A percentile compares a stretch with the other conserved stretches of the same genome.
phyloP scores from a whole-genome alignment of 345 rosid species.

The Eucalyptus sideroxylon region DNA sequence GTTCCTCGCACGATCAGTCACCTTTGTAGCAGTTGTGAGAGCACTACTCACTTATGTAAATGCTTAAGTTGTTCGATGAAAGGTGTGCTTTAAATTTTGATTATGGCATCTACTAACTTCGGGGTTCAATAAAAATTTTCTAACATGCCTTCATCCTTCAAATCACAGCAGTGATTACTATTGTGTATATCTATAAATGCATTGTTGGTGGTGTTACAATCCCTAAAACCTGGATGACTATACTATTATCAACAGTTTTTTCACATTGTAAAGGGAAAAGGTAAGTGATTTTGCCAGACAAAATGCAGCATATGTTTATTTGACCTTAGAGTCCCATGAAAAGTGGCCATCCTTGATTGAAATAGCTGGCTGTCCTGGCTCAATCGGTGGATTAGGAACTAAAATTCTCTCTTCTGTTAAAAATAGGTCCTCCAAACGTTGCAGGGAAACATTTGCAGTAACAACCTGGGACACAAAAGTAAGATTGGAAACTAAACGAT shows the following conservation, averaged over 20 bases:
- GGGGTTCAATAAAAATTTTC: not conserved
- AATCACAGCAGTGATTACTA: not conserved
- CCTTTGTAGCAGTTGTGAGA: not conserved
- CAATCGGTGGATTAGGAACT: conserved; percentile 64
- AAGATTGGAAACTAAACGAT: not conserved
- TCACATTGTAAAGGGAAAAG: not conserved
- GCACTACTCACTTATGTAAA: not conserved
- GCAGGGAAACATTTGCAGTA: conserved; percentile 74
- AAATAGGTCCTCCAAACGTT: conserved; percentile 78
- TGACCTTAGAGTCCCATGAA: conserved; percentile 89
- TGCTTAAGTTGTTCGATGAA: not conserved
- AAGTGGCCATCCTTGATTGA: conserved; percentile 69
- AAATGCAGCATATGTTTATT: not conserved
- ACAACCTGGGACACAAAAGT: conserved; percentile 47
- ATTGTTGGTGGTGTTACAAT: not conserved
- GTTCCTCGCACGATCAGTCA: not conserved
- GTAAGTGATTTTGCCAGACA: not conserved
- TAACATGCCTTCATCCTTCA: not conserved
- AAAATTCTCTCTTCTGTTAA: conserved; percentile 81
- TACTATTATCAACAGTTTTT: not conserved
- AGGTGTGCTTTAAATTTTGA: not conserved
- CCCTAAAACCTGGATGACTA: not conserved
- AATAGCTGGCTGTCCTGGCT: conserved; percentile 62
- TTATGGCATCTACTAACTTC: not conserved
- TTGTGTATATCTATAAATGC: not conserved